Percentiles rank a stretch among this genome's conserved stretches.
phyloP scores from a whole-genome alignment of 345 rosid genomes.

The Hibiscus trionum region DNA sequence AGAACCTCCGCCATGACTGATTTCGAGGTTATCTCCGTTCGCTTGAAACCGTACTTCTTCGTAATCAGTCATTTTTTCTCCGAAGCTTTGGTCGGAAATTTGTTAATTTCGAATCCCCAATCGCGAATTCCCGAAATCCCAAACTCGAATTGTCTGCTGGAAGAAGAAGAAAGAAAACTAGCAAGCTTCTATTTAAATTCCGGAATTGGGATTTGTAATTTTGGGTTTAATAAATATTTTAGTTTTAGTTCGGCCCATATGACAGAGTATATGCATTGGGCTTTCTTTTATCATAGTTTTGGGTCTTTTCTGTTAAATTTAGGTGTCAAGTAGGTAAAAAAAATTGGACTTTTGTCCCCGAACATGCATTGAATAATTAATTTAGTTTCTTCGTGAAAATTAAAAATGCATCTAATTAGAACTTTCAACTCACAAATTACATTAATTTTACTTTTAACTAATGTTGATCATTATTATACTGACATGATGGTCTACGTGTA shows the following conservation, averaged over 20 bases:
- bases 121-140: constrained; percentile 1
- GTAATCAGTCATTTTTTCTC: constrained; percentile 9
- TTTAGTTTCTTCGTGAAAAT: no score
- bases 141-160: background rate
- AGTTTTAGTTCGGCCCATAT: no score
- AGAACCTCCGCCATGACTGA: constrained; percentile 6
- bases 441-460: no score
- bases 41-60: constrained; percentile 7
- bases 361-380: no score
- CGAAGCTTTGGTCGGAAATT: background rate
- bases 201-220: background rate
- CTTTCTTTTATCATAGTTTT: no score
- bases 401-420: no score
- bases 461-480: no score
- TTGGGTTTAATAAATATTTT: background rate
- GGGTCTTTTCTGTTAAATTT: background rate
- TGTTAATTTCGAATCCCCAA: background rate
- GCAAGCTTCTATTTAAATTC: background rate
- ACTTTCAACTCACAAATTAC: no score
- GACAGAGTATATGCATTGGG: background rate
- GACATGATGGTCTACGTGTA: no score
- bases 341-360: no score
- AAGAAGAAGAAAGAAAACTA: no score
- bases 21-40: constrained; percentile 3
- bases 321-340: no score